phyloP scores from a whole-genome alignment of 805 yeast species.

The Candida montana region DNA sequence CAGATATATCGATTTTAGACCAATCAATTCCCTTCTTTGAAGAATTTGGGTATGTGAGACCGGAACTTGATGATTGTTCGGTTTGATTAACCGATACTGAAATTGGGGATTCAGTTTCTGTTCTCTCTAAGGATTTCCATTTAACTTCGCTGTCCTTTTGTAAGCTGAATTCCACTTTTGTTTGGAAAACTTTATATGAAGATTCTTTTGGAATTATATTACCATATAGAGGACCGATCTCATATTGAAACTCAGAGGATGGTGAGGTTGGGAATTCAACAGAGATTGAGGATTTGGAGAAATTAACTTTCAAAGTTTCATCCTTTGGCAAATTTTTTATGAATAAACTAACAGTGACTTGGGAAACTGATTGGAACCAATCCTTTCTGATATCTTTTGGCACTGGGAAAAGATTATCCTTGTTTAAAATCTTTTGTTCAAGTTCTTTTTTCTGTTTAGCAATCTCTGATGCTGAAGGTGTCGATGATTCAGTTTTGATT shows the following conservation, averaged over 20 bases:
- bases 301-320: conserved; percentile 35
- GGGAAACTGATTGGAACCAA: conserved; percentile 63
- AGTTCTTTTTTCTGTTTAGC: conserved; percentile 19
- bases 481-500: background rate
- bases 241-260: conserved; percentile 53
- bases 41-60: conserved; percentile 50
- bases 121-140: conserved; percentile 48
- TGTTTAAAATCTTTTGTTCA: conserved; percentile 20
- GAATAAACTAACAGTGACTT: conserved; percentile 64
- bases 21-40: conserved; percentile 63
- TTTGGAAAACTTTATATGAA: conserved; percentile 48
- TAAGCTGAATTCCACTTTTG: conserved; percentile 71
- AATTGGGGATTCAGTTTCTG: conserved; percentile 10
- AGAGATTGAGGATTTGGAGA: conserved; percentile 31
- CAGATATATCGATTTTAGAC: conserved; percentile 50
- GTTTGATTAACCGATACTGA: background rate
- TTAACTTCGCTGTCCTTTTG: conserved; percentile 38
- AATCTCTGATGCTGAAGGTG: background rate
- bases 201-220: conserved; percentile 44
- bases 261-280: conserved; percentile 44
- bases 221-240: conserved; percentile 47
- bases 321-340: conserved; percentile 58
- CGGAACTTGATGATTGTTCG: background rate
- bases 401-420: conserved; percentile 19
- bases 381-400: conserved; percentile 43